Conservation (phyloP, 2,329 filamentous ascomycete genomes). For the Diplodia intermedia region DNA sequence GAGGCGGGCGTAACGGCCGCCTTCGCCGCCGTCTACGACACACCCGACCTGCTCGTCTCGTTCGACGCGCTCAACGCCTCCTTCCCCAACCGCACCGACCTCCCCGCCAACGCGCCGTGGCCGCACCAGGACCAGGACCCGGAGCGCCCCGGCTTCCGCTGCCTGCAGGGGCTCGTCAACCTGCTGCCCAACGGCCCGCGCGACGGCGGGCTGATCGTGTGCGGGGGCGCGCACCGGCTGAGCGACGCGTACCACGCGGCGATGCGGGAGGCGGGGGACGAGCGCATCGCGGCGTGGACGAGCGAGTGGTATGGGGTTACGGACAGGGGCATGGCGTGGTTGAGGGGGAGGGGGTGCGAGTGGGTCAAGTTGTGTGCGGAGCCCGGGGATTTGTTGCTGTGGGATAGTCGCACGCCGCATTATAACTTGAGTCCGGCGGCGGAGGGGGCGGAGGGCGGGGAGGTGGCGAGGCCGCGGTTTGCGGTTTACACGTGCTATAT, state of each 20-base stretch:
- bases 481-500: conserved; percentile 48
- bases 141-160: conserved; percentile 50
- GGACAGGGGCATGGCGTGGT: conserved; percentile 53
- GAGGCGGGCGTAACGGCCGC: no score
- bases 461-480: conserved; percentile 41
- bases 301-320: conserved; percentile 54
- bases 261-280: conserved; percentile 35
- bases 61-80: conserved; percentile 48
- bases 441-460: no score
- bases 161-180: conserved; percentile 56
- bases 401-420: conserved; percentile 58
- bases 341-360: conserved; percentile 49
- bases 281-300: conserved; percentile 43
- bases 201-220: conserved; percentile 56
- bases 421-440: conserved; percentile 44
- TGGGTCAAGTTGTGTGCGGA: conserved; percentile 51
- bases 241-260: conserved; percentile 42
- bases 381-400: conserved; percentile 54
- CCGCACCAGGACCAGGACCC: conserved; percentile 56
- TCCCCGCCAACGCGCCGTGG: conserved; percentile 44
- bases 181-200: conserved; percentile 53
- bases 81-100: conserved; percentile 47
- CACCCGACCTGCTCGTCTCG: no score
- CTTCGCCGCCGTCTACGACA: no score
- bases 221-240: conserved; percentile 53